A percentile compares a stretch with the other conserved stretches of the same genome.
Evolutionary conservation across 331 rosid species (phyloP).

Genomic region (Malus hybrid): DNA sequence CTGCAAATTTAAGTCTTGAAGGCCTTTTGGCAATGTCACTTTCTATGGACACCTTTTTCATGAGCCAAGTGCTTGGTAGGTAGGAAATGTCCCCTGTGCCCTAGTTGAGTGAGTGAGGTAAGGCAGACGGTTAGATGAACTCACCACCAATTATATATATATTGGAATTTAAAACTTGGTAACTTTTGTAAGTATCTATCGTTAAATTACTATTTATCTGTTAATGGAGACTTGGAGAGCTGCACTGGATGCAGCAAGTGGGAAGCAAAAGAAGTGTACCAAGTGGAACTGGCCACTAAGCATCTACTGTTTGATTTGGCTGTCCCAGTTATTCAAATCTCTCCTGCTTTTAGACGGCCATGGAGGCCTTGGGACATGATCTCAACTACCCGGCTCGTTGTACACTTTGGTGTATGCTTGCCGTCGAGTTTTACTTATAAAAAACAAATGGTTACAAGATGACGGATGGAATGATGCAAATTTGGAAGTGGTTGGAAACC

Average conservation of each 20-base stretch:
- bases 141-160: not conserved
- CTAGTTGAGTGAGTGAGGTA: not conserved
- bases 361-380: not conserved
- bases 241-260: conserved; percentile 11
- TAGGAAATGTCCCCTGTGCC: not conserved
- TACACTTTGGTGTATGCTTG: not conserved
- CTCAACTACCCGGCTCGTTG: not conserved
- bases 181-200: not conserved
- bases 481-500: not conserved
- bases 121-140: not conserved
- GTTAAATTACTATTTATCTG: conserved; percentile 7
- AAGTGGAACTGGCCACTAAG: not conserved
- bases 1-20: not conserved
- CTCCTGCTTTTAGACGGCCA: not conserved
- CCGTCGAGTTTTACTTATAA: not conserved
- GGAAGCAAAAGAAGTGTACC: not conserved
- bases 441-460: not conserved
- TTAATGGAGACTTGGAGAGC: conserved; percentile 8
- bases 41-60: not conserved
- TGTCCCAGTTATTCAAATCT: not conserved
- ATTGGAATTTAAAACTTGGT: not conserved
- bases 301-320: not conserved
- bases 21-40: not conserved
- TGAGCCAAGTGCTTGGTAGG: conserved; percentile 20
- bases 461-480: not conserved